phyloP scores from a whole-genome alignment of 768 basidiomycete species.

The Cytidiella melzeri region DNA sequence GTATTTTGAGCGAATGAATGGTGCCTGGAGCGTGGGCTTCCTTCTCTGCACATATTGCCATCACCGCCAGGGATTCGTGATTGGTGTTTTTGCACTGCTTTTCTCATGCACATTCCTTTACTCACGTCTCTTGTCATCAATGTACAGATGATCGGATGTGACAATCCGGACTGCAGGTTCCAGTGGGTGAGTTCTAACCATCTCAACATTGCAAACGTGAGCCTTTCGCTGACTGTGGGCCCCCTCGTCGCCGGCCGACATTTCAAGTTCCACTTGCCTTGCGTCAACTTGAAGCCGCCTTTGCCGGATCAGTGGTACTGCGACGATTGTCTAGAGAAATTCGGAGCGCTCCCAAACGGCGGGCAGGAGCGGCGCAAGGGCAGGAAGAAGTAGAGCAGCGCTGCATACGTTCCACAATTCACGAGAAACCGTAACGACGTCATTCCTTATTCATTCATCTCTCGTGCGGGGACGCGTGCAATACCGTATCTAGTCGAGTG shows the following conservation, averaged over 20 bases:
- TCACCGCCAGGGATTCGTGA: neutral
- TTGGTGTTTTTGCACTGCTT: neutral
- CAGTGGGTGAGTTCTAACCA: conserved; percentile 52
- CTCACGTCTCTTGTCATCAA: conserved; percentile 2
- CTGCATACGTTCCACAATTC: neutral
- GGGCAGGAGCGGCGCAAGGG: conserved; percentile 30
- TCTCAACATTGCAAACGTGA: neutral
- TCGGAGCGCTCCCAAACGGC: conserved; percentile 10
- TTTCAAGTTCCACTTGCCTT: conserved; percentile 54
- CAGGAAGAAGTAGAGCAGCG: conserved; percentile 31
- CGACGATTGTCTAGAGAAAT: conserved; percentile 38
- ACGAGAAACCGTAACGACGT: too few relatives aligned
- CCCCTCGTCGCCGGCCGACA: neutral
- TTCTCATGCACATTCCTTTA: neutral
- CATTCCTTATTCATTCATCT: too few relatives aligned
- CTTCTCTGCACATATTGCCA: neutral
- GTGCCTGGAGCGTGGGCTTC: neutral
- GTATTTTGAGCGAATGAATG: too few relatives aligned
- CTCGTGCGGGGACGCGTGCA: too few relatives aligned
- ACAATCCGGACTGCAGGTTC: conserved; percentile 47
- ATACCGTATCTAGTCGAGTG: too few relatives aligned
- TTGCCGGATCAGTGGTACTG: conserved; percentile 58
- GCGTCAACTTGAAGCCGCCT: conserved; percentile 51
- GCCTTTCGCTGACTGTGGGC: neutral
- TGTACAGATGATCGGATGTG: conserved; percentile 55